Conservation (phyloP, 2,329 filamentous ascomycete species). For the Orbilia blumenaviensis region DNA sequence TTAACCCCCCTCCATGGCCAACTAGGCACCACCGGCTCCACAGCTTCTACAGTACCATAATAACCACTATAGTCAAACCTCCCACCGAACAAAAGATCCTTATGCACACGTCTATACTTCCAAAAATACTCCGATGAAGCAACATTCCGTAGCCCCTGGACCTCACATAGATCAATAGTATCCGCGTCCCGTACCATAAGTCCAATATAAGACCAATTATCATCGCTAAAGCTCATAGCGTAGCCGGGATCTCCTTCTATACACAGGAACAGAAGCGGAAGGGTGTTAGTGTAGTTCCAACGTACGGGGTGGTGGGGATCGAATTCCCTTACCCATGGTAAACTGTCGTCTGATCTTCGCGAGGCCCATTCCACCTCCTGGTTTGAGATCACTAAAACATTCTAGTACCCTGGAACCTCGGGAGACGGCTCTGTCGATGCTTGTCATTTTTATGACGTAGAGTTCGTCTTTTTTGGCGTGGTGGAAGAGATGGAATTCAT, state of each 20-base stretch:
- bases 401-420: not conserved
- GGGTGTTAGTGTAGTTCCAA: no score
- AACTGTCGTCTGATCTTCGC: not conserved
- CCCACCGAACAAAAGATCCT: not conserved
- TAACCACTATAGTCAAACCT: not conserved
- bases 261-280: not conserved
- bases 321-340: not conserved
- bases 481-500: slow-evolving; percentile 29
- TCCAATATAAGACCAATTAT: slow-evolving; percentile 8
- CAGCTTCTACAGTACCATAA: not conserved
- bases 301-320: no score
- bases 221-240: not conserved
- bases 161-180: slow-evolving; percentile 9
- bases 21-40: not conserved
- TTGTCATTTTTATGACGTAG: slow-evolving; percentile 8
- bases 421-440: not conserved
- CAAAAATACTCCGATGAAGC: not conserved
- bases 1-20: not conserved
- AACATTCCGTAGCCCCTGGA: not conserved
- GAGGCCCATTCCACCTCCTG: not conserved
- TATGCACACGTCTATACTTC: slow-evolving; percentile 26
- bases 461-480: not conserved
- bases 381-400: not conserved
- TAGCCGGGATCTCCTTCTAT: not conserved
- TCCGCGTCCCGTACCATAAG: not conserved